Evolutionary conservation across 2,329 filamentous ascomycete genomes (phyloP).

Genomic region (Talaromyces sp.): DNA sequence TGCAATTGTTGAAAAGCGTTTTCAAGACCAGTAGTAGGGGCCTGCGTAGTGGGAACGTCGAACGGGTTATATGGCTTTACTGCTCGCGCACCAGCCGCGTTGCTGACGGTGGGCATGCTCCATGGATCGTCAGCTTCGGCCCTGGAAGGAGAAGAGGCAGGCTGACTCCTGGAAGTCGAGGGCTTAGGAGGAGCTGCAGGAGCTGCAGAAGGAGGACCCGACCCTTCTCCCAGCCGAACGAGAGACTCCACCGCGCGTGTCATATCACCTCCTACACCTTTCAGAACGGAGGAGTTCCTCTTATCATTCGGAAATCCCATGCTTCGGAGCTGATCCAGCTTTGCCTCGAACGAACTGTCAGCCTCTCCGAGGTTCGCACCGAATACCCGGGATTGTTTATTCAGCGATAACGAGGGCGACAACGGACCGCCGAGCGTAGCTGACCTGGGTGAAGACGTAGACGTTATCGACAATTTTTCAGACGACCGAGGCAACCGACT

Average conservation of each 20-base stretch:
- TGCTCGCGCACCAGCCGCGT: conserved; percentile 17
- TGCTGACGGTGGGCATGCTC: conserved; percentile 17
- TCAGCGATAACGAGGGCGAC: conserved; percentile 27
- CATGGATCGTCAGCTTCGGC: conserved; percentile 66
- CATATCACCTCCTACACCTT: conserved; percentile 77
- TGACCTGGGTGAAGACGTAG: conserved; percentile 26
- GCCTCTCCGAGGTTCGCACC: conserved; percentile 61
- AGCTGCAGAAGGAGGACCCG: conserved; percentile 39
- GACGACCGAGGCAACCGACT: conserved; percentile 59
- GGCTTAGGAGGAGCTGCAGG: conserved; percentile 55
- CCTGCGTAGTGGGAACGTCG: conserved; percentile 39
- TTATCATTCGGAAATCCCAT: conserved; percentile 89
- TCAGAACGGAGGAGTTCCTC: conserved; percentile 75
- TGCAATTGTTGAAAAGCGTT: conserved; percentile 74
- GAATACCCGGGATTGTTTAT: conserved; percentile 50
- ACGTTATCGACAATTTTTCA: conserved; percentile 47
- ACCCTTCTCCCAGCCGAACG: conserved; percentile 72
- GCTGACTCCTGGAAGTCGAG: conserved; percentile 22
- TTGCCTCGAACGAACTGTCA: conserved; percentile 59
- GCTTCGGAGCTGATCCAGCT: conserved; percentile 72
- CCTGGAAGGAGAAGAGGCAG: conserved; percentile 29
- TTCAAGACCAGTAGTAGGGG: conserved; percentile 45
- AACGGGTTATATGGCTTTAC: conserved; percentile 64
- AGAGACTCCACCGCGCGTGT: conserved; percentile 83
- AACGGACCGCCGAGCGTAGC: conserved; percentile 21